Conservation (phyloP, 75 land plant genomes). For the Azolla pinnata region DNA sequence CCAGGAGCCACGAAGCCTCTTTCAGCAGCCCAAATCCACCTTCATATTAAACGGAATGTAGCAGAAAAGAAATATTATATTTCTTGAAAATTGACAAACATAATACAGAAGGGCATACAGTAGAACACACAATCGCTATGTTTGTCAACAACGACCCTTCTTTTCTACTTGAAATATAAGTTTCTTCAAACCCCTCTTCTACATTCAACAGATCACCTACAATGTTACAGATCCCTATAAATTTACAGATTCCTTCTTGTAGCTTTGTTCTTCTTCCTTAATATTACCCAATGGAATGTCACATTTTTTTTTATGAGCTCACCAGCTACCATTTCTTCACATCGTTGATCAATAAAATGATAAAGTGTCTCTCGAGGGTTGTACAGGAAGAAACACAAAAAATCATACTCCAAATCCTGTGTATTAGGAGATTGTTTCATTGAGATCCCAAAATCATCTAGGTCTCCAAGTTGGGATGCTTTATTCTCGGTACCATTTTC, state of each 20-base stretch:
- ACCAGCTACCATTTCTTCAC: constrained; percentile 92
- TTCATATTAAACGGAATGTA: too few species aligned
- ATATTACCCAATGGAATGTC: too few species aligned
- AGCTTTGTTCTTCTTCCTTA: too few species aligned
- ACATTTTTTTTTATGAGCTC: neutral
- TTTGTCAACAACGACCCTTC: too few species aligned
- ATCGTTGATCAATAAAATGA: constrained; percentile 65
- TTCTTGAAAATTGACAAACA: neutral
- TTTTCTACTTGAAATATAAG: too few species aligned
- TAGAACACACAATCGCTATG: too few species aligned
- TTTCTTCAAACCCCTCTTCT: too few species aligned
- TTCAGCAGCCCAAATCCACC: constrained; percentile 51
- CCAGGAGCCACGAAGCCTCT: constrained; percentile 89
- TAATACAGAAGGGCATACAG: neutral
- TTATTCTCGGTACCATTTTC: too few species aligned
- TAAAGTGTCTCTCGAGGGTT: constrained; percentile 56
- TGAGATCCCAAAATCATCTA: neutral
- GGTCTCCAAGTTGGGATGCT: neutral
- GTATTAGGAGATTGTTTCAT: neutral
- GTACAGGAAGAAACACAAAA: constrained; percentile 71
- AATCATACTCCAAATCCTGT: constrained; percentile 65
- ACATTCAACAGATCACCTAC: too few species aligned
- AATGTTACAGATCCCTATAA: too few species aligned
- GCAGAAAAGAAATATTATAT: too few species aligned
- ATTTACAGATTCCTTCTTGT: too few species aligned